A percentile compares a stretch with the other conserved stretches of the same genome.
Evolutionary conservation across 2,329 filamentous ascomycete species (phyloP).

Genomic region (Alternaria infectoria): DNA sequence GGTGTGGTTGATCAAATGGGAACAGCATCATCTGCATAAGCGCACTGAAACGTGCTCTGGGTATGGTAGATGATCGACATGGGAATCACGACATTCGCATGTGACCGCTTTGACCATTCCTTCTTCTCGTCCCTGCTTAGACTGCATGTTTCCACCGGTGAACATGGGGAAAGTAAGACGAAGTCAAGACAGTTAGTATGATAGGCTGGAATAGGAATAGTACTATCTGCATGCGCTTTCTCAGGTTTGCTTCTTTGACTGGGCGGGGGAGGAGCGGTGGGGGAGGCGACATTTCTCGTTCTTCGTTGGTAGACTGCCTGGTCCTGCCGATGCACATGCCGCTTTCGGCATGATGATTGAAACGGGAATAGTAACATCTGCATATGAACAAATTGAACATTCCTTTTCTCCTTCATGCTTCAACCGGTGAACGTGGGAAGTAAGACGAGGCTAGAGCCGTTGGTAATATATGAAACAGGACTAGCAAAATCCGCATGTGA

Average conservation of each 20-base stretch:
- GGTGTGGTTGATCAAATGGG: background rate
- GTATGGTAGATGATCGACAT: background rate
- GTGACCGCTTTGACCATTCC: background rate
- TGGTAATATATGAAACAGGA: background rate
- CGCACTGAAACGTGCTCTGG: rapidly evolving
- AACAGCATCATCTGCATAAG: background rate
- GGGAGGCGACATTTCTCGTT: background rate
- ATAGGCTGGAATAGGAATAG: background rate
- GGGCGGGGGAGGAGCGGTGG: background rate
- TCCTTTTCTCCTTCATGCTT: background rate
- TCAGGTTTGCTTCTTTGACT: background rate
- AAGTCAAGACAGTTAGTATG: background rate
- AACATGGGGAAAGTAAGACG: background rate
- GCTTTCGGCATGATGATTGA: background rate
- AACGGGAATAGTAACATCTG: background rate
- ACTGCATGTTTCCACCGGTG: background rate
- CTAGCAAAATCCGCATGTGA: background rate
- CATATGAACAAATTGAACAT: background rate
- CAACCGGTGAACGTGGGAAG: background rate
- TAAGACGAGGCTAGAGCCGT: no score
- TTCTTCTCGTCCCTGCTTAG: background rate
- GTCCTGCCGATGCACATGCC: background rate
- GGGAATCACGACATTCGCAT: background rate
- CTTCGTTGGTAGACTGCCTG: background rate
- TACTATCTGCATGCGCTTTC: background rate